Conservation (phyloP, 176 grass and related monocot genomes). For the Bonia amplexicaulis region DNA sequence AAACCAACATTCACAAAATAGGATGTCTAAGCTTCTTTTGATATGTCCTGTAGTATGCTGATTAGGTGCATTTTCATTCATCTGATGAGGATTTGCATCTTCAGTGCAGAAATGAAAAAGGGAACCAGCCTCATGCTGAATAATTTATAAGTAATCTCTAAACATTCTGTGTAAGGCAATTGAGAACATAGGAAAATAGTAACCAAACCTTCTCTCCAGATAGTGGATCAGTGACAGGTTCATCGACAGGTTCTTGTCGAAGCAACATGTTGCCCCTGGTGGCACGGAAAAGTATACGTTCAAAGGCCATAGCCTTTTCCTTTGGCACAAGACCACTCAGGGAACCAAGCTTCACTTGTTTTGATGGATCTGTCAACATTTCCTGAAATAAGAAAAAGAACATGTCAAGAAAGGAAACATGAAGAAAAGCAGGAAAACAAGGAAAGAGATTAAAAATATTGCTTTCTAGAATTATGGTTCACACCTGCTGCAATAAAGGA, state of each 20-base stretch:
- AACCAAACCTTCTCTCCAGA: constrained; percentile 95
- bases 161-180: not conserved
- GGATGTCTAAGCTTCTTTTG: not conserved
- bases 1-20: not conserved
- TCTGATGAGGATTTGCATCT: not conserved
- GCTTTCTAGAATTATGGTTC: not conserved
- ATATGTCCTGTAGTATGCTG: not conserved
- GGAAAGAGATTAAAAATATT: not conserved
- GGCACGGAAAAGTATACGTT: constrained; percentile 91
- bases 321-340: constrained; percentile 93
- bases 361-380: constrained; percentile 78
- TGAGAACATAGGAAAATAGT: not conserved
- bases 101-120: not conserved
- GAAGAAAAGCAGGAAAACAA: not conserved
- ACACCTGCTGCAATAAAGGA: constrained; percentile 78
- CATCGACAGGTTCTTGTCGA: constrained; percentile 80
- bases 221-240: constrained; percentile 66
- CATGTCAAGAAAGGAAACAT: not conserved
- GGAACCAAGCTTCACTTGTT: constrained; percentile 93
- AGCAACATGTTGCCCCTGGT: constrained; percentile 89
- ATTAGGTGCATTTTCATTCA: not conserved
- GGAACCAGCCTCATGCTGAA: not conserved
- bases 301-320: constrained; percentile 93
- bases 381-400: constrained; percentile 45
- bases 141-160: not conserved